Conservation (phyloP, 495 filamentous ascomycete genomes). For the Xylaria intraflava region DNA sequence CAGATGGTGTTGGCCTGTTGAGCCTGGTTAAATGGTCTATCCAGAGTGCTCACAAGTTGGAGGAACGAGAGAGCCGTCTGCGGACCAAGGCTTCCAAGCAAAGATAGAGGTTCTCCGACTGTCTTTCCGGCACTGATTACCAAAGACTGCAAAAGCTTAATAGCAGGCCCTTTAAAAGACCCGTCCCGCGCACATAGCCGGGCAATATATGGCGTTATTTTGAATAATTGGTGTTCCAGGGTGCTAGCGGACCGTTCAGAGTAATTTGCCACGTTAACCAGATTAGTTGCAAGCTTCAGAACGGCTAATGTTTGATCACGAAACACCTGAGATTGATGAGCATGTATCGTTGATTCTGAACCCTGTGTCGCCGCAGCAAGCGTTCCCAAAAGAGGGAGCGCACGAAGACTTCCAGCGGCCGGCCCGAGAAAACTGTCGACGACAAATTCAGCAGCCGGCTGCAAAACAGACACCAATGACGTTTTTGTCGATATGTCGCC, state of each 20-base stretch:
- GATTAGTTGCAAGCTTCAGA: constrained; percentile 57
- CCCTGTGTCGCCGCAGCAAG: constrained; percentile 61
- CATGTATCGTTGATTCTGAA: constrained; percentile 57
- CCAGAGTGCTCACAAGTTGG: constrained; percentile 67
- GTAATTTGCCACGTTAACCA: constrained; percentile 63
- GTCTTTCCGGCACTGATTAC: constrained; percentile 59
- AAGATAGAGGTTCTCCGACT: constrained; percentile 70
- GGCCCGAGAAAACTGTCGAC: constrained; percentile 67
- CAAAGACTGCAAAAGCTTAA: constrained; percentile 65
- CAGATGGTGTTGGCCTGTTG: constrained; percentile 62
- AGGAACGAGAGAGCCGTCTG: constrained; percentile 79
- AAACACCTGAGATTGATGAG: constrained; percentile 49
- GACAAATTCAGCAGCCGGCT: constrained; percentile 64
- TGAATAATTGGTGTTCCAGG: constrained; percentile 74
- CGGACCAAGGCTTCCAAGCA: constrained; percentile 79
- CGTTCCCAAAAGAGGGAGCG: constrained; percentile 69
- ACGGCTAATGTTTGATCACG: constrained; percentile 57
- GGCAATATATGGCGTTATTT: constrained; percentile 64
- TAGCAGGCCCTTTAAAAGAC: constrained; percentile 55
- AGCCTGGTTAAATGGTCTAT: constrained; percentile 61
- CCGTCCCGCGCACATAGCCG: constrained; percentile 71
- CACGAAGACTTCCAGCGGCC: constrained; percentile 59
- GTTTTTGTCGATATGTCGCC: constrained; percentile 55
- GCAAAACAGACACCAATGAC: constrained; percentile 53
- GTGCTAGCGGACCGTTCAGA: constrained; percentile 52